A percentile compares a stretch with the other conserved stretches of the same genome.
Evolutionary conservation across 306 rosid genomes (phyloP).

Genomic region (Vigna mungo): DNA sequence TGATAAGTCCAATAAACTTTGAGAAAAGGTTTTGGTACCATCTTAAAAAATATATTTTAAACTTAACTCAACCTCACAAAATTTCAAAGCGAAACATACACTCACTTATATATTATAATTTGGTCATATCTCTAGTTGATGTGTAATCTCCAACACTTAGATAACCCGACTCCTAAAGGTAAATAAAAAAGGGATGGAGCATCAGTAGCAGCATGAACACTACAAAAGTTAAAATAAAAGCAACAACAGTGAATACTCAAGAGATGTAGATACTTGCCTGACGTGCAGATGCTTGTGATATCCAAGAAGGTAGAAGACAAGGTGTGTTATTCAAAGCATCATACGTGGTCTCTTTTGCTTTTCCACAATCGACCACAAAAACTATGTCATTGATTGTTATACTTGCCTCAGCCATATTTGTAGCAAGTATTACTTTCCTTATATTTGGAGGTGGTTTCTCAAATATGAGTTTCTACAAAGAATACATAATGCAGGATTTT

Average conservation of each 20-base stretch:
- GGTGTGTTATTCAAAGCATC: conserved; percentile 98
- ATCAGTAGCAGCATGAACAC: neutral
- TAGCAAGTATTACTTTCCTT: conserved; percentile 90
- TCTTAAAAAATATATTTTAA: too few species aligned
- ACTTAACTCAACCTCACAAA: too few species aligned
- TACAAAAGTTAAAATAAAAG: conserved; percentile 22
- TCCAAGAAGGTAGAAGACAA: conserved; percentile 95
- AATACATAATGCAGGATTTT: conserved; percentile 20
- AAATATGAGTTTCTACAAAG: conserved; percentile 84
- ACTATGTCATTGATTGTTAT: conserved; percentile 93
- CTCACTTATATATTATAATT: too few species aligned
- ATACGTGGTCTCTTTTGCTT: conserved; percentile 96
- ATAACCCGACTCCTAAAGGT: neutral
- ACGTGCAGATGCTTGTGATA: conserved; percentile 94
- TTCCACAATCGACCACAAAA: conserved; percentile 96
- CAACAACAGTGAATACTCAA: conserved; percentile 26
- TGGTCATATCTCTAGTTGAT: too few species aligned
- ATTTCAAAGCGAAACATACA: too few species aligned
- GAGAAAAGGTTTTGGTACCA: too few species aligned
- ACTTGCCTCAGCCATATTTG: conserved; percentile 99
- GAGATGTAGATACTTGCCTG: conserved; percentile 70
- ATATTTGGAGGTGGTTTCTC: conserved; percentile 85
- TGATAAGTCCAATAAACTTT: too few species aligned
- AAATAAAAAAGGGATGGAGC: neutral
- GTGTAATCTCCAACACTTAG: neutral